Evolutionary conservation across 768 basidiomycete species (phyloP).

Genomic region (Paxillus rubicundulus): DNA sequence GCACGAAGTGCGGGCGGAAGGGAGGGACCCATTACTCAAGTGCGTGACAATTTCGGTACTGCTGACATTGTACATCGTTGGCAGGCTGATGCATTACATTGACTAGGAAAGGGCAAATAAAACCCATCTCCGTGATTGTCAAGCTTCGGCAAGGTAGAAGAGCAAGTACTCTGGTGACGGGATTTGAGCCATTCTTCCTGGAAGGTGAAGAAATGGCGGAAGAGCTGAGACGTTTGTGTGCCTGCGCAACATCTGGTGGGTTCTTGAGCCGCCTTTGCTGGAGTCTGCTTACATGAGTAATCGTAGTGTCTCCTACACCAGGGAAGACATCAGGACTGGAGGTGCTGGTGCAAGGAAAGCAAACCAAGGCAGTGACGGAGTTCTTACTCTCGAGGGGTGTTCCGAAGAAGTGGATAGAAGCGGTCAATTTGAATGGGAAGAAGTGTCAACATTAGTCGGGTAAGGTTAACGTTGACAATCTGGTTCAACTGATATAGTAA

Average conservation of each 20-base stretch:
- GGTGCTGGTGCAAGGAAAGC: conserved; percentile 85
- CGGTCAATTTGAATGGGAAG: conserved; percentile 44
- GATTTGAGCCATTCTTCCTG: conserved; percentile 75
- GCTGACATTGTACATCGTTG: neutral
- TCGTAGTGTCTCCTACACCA: conserved; percentile 56
- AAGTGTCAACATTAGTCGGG: conserved; percentile 33
- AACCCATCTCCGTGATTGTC: conserved; percentile 64
- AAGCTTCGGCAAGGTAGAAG: conserved; percentile 81
- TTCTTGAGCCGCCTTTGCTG: neutral
- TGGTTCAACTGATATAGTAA: neutral
- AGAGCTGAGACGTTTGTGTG: conserved; percentile 72
- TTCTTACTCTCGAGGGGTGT: conserved; percentile 68
- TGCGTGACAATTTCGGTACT: conserved; percentile 32
- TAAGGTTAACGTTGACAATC: neutral
- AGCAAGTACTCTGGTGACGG: conserved; percentile 71
- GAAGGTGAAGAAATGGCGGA: conserved; percentile 74
- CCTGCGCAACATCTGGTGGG: conserved; percentile 75
- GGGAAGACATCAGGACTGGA: conserved; percentile 62
- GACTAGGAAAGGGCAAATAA: conserved; percentile 70
- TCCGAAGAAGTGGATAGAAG: conserved; percentile 79
- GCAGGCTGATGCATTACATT: neutral
- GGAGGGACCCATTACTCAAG: conserved; percentile 59
- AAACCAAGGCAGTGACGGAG: conserved; percentile 62
- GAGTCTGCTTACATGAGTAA: neutral
- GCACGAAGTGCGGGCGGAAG: conserved; percentile 60